Conservation (phyloP, 805 yeast species). For the Lachancea waltii region DNA sequence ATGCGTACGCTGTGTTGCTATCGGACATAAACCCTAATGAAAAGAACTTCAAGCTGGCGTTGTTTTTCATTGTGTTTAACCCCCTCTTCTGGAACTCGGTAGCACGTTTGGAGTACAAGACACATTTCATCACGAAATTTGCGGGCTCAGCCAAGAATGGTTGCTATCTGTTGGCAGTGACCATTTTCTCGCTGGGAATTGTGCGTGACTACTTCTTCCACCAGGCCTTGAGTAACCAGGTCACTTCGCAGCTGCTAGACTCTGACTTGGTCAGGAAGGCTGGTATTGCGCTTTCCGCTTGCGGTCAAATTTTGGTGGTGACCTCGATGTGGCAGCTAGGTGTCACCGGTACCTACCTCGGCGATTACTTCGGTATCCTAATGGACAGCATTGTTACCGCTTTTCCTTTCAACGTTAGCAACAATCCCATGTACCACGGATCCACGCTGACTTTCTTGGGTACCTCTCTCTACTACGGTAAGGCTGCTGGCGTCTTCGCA, state of each 20-base stretch:
- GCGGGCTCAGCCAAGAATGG: conserved; percentile 66
- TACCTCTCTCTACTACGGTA: conserved; percentile 78
- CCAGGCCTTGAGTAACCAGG: conserved; percentile 65
- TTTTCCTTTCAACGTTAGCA: conserved; percentile 86
- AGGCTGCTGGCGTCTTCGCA: conserved; percentile 80
- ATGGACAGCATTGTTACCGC: conserved; percentile 85
- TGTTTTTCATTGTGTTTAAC: conserved; percentile 74
- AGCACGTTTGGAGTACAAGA: conserved; percentile 80
- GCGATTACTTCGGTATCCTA: conserved; percentile 94
- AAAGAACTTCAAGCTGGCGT: conserved; percentile 36
- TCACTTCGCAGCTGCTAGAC: conserved; percentile 49
- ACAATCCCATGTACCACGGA: conserved; percentile 97
- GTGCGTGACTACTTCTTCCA: conserved; percentile 72
- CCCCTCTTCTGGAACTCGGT: conserved; percentile 94
- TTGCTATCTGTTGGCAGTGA: conserved; percentile 75
- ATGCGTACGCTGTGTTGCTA: conserved; percentile 12
- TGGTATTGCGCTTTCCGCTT: conserved; percentile 50
- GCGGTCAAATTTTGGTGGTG: conserved; percentile 76
- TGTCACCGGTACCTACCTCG: conserved; percentile 91
- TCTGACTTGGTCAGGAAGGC: conserved; percentile 38
- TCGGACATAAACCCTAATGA: conserved; percentile 17
- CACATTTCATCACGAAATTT: conserved; percentile 67
- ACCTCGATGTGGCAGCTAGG: conserved; percentile 90
- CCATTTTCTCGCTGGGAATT: conserved; percentile 82
- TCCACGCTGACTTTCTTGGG: conserved; percentile 86